These are phyloP conservation scores for Daucus carota DNA, from an alignment of 129 eudicot species.

Conservation along the genomic window DH1_v3.0 NC_030381.2:40607501-40608000, in stretches of 20 bases:
- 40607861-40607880: neutral
- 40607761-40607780: neutral
- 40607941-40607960: neutral
- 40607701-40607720: too few relatives aligned
- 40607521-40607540: too few relatives aligned
- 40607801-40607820: neutral
- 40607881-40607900: neutral
- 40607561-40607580: too few relatives aligned
- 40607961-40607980: neutral
- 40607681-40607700: too few relatives aligned
- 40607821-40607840: neutral
- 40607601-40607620: too few relatives aligned
- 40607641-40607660: too few relatives aligned
- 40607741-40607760: neutral
- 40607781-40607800: neutral
- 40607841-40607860: neutral
- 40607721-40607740: too few relatives aligned
- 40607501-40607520: too few relatives aligned
- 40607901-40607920: neutral
- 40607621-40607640: too few relatives aligned
- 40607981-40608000: neutral
- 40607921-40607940: neutral
- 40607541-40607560: too few relatives aligned
- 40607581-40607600: too few relatives aligned
- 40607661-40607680: too few relatives aligned